Conservation (phyloP, 495 filamentous ascomycete genomes). For the Xylaria intraflava region DNA sequence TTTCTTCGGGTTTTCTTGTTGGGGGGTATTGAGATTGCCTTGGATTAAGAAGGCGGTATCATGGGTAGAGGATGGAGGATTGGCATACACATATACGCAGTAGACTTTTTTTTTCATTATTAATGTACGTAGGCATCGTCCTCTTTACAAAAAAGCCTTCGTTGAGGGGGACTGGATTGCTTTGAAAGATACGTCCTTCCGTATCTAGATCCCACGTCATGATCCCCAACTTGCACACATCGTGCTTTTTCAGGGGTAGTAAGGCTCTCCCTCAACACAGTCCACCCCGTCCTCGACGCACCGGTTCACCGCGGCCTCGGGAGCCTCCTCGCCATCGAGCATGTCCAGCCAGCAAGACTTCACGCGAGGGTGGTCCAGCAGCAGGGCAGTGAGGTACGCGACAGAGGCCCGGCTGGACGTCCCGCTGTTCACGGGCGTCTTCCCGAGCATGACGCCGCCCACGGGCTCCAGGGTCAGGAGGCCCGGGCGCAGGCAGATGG, state of each 20-base stretch:
- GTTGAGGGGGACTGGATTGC: too few relatives aligned
- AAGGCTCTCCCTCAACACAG: conserved; percentile 55
- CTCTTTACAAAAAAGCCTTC: too few relatives aligned
- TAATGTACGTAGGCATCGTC: too few relatives aligned
- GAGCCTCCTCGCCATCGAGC: conserved; percentile 48
- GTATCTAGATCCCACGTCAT: background rate
- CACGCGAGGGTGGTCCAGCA: conserved; percentile 53
- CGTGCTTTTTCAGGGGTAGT: conserved; percentile 6
- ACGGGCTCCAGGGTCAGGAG: conserved; percentile 53
- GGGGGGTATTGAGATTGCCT: too few relatives aligned
- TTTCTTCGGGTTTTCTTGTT: too few relatives aligned
- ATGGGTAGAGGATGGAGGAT: too few relatives aligned
- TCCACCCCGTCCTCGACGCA: conserved; percentile 57
- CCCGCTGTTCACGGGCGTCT: conserved; percentile 45
- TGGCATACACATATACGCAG: too few relatives aligned
- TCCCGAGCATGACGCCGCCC: conserved; percentile 59
- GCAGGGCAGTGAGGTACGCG: conserved; percentile 56
- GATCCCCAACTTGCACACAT: background rate
- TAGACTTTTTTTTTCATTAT: too few relatives aligned
- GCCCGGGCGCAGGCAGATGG: conserved; percentile 65
- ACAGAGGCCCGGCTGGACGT: conserved; percentile 60
- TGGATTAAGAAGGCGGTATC: too few relatives aligned
- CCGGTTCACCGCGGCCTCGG: conserved; percentile 58
- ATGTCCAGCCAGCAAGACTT: conserved; percentile 42
- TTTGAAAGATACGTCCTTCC: too few relatives aligned